These are phyloP conservation scores for Pilatotrama ljubarskyi DNA, from an alignment of 768 basidiomycete genomes.

Conservation along the genomic window DNA sequence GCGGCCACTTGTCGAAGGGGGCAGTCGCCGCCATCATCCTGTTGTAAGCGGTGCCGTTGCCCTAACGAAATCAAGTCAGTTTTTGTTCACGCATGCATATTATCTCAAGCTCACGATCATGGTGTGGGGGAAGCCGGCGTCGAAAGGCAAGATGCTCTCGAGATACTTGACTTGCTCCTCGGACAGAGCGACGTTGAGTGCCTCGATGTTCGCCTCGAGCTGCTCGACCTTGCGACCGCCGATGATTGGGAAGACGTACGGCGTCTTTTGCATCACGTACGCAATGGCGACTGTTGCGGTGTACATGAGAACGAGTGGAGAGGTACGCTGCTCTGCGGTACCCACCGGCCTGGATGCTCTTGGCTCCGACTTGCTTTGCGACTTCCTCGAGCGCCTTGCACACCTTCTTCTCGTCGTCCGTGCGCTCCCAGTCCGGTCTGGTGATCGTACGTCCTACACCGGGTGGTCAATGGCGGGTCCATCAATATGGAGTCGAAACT, in stretches of 20 bases:
- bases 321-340: not conserved
- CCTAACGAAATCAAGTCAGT: too few relatives aligned
- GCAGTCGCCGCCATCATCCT: too few relatives aligned
- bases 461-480: not conserved
- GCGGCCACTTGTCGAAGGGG: too few relatives aligned
- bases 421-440: constrained; percentile 42
- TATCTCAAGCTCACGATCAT: constrained; percentile 29
- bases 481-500: not conserved
- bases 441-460: not conserved
- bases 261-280: constrained; percentile 48
- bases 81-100: not conserved
- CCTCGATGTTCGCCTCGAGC: constrained; percentile 32
- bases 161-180: constrained; percentile 44
- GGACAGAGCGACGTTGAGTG: constrained; percentile 44
- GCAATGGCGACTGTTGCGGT: constrained; percentile 44
- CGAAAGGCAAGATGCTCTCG: constrained; percentile 42
- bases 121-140: constrained; percentile 43
- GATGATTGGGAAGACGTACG: constrained; percentile 49
- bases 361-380: constrained; percentile 45
- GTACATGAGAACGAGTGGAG: not conserved
- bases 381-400: constrained; percentile 47
- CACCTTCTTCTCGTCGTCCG: constrained; percentile 41
- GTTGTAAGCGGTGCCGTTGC: too few relatives aligned
- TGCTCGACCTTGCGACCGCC: constrained; percentile 52
- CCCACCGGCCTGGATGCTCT: constrained; percentile 2